Evolutionary conservation across 2,329 filamentous ascomycete genomes (phyloP).

Genomic region (Fusarium globosum): DNA sequence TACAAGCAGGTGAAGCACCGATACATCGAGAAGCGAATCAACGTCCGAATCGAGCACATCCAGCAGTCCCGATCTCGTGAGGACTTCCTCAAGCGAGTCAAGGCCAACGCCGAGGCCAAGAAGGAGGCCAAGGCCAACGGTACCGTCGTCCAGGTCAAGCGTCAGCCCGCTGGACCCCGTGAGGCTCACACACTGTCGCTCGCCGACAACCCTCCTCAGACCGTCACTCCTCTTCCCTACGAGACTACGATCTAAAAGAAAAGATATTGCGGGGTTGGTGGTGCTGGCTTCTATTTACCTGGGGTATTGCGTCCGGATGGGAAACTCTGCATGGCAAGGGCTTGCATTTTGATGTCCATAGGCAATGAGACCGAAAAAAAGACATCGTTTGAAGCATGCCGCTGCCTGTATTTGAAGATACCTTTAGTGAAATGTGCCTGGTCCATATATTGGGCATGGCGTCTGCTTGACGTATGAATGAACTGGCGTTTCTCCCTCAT

Average conservation of each 20-base stretch:
- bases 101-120: slow-evolving; percentile 94
- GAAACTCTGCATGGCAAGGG: slow-evolving; percentile 57
- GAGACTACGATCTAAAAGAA: slow-evolving; percentile 93
- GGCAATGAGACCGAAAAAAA: slow-evolving; percentile 52
- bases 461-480: slow-evolving; percentile 15
- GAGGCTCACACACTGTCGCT: slow-evolving; percentile 82
- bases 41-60: slow-evolving; percentile 98
- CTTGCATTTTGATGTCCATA: slow-evolving; percentile 57
- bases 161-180: slow-evolving; percentile 83
- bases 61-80: slow-evolving; percentile 93
- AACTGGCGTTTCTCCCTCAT: slow-evolving; percentile 10
- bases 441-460: slow-evolving; percentile 2
- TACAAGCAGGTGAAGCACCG: slow-evolving; percentile 99
- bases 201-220: slow-evolving; percentile 89
- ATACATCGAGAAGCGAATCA: slow-evolving; percentile 99
- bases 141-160: slow-evolving; percentile 90
- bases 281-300: slow-evolving; percentile 55
- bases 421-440: slow-evolving; percentile 35
- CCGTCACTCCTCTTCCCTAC: slow-evolving; percentile 90
- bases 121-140: slow-evolving; percentile 92
- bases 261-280: slow-evolving; percentile 45
- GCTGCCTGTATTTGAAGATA: slow-evolving; percentile 38
- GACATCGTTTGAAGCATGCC: slow-evolving; percentile 49
- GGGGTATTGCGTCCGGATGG: slow-evolving; percentile 57
- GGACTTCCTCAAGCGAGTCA: slow-evolving; percentile 96